A percentile compares a stretch with the other conserved stretches of the same genome.
These are phyloP conservation scores for Sarocladiaceae sp. DNA, from an alignment of 2,329 filamentous ascomycete genomes.

Conservation along the genomic window DNA sequence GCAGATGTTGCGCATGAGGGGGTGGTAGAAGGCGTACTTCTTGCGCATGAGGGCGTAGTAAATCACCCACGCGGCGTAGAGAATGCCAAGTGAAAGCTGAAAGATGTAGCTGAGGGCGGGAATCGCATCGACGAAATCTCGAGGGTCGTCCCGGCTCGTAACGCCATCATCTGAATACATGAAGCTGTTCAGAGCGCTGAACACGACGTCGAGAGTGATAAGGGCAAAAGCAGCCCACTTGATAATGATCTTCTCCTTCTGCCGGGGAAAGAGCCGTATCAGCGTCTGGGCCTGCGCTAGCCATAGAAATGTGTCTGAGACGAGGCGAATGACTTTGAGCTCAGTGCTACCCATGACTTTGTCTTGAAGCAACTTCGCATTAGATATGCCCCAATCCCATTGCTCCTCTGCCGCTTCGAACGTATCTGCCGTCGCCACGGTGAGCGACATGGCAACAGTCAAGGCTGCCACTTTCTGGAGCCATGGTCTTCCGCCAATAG, in stretches of 20 bases:
- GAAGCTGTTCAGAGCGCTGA: constrained; percentile 89
- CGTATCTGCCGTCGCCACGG: constrained; percentile 87
- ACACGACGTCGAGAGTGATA: constrained; percentile 84
- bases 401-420: constrained; percentile 78
- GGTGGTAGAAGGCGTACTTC: constrained; percentile 83
- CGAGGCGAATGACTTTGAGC: constrained; percentile 82
- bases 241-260: constrained; percentile 96
- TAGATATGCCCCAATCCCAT: constrained; percentile 72
- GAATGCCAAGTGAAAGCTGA: constrained; percentile 74
- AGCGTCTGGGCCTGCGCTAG: constrained; percentile 94
- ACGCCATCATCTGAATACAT: constrained; percentile 44
- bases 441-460: constrained; percentile 75
- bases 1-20: constrained; percentile 82
- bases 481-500: constrained; percentile 88
- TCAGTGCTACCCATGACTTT: constrained; percentile 79
- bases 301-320: constrained; percentile 96
- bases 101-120: constrained; percentile 89
- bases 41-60: constrained; percentile 92
- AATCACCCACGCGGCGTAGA: constrained; percentile 90
- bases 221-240: constrained; percentile 97
- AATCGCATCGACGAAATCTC: constrained; percentile 80
- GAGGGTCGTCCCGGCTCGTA: constrained; percentile 53
- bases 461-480: constrained; percentile 77
- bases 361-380: constrained; percentile 67
- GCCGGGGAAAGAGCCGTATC: constrained; percentile 89